Percentiles rank a stretch among this genome's conserved stretches.
These are phyloP conservation scores for Echinochloa phyllopogon DNA, from an alignment of 176 grass and related monocot species.

Conservation along the genomic window DNA sequence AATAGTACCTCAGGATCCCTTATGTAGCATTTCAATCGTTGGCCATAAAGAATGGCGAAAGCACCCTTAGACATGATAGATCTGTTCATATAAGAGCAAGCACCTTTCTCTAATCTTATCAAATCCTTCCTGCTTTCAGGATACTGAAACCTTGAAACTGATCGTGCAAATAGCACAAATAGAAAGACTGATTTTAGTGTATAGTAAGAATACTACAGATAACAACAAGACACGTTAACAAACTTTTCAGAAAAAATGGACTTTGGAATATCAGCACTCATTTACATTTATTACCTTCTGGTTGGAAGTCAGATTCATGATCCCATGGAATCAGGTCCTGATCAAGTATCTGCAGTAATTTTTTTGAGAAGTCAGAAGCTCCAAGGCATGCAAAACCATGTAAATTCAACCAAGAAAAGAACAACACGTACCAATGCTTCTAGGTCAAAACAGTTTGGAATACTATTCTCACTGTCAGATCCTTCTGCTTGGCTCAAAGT, in stretches of 20 bases:
- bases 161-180: slow-evolving; percentile 28
- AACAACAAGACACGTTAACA: neutral
- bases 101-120: slow-evolving; percentile 75
- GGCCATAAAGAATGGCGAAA: slow-evolving; percentile 81
- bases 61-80: slow-evolving; percentile 61
- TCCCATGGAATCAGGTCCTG: slow-evolving; percentile 58
- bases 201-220: slow-evolving; percentile 2
- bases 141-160: slow-evolving; percentile 76
- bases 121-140: slow-evolving; percentile 60
- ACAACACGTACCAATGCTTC: slow-evolving; percentile 59
- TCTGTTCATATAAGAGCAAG: slow-evolving; percentile 69
- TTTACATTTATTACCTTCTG: slow-evolving; percentile 63
- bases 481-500: slow-evolving; percentile 45
- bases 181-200: slow-evolving; percentile 16
- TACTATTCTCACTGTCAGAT: slow-evolving; percentile 54
- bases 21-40: slow-evolving; percentile 71
- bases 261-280: slow-evolving; percentile 25
- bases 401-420: slow-evolving; percentile 36
- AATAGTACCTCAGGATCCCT: slow-evolving; percentile 65
- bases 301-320: slow-evolving; percentile 53
- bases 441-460: slow-evolving; percentile 60
- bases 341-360: slow-evolving; percentile 56
- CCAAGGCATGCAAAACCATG: slow-evolving; percentile 11
- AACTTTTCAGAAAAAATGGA: slow-evolving; percentile 22
- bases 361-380: slow-evolving; percentile 23